Evolutionary conservation across 2,329 filamentous ascomycete genomes (phyloP).

Genomic region (Corniculantispora saksenae): DNA sequence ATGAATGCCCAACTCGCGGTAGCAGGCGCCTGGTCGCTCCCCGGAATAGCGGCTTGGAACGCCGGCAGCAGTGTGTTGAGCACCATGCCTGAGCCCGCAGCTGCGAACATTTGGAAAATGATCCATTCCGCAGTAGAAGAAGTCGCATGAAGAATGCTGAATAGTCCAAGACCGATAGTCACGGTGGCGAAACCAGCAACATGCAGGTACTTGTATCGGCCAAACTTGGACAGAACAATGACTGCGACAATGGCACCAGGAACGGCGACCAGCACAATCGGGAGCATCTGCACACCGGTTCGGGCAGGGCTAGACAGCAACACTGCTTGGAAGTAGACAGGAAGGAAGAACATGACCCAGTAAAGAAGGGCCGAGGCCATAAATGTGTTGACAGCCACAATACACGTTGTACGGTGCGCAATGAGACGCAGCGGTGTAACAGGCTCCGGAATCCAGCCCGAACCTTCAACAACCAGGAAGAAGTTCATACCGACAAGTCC

Average conservation of each 20-base stretch:
- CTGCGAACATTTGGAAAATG: slow-evolving; percentile 39
- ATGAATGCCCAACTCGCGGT: slow-evolving; percentile 44
- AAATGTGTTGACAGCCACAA: background rate
- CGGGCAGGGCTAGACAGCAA: background rate
- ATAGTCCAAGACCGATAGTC: slow-evolving; percentile 41
- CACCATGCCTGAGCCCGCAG: slow-evolving; percentile 44
- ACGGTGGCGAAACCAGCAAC: slow-evolving; percentile 38
- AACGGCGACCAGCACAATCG: background rate
- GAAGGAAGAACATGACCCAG: slow-evolving; percentile 15
- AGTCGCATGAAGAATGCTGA: slow-evolving; percentile 21
- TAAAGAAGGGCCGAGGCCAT: background rate
- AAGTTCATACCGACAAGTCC: slow-evolving; percentile 36
- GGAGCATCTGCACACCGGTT: slow-evolving; percentile 12
- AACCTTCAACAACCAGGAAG: slow-evolving; percentile 37
- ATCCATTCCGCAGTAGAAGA: slow-evolving; percentile 21
- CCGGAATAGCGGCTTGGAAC: slow-evolving; percentile 38
- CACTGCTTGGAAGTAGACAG: slow-evolving; percentile 19
- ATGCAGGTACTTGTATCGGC: slow-evolving; percentile 37
- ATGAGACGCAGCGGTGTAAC: slow-evolving; percentile 46
- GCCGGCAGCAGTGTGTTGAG: slow-evolving; percentile 45
- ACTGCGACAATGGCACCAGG: slow-evolving; percentile 32
- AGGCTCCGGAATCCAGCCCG: slow-evolving; percentile 25
- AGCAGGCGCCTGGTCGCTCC: slow-evolving; percentile 38
- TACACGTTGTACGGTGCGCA: slow-evolving; percentile 39
- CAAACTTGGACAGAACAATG: slow-evolving; percentile 33